Base-by-base conservation (phyloP, 805 yeast species). In the Myxozyma sirexii region DNA sequence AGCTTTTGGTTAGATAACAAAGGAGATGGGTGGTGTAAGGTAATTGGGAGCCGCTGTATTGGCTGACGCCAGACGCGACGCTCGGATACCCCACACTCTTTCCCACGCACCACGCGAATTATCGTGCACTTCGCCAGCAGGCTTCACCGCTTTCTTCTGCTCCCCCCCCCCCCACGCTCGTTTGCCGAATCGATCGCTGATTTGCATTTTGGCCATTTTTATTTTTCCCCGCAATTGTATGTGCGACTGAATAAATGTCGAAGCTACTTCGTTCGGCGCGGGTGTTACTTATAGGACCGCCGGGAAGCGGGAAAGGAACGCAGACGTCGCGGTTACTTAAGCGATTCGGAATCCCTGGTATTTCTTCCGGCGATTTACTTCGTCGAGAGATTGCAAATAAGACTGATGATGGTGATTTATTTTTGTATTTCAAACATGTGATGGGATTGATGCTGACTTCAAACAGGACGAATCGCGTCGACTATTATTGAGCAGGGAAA, bases 301-400 rank as follows among this genome's bases (percentile, higher is more conserved):
- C 98, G 0, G 98, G 98, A 0, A 81, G 97, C 0, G 98, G 98
- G 0, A 92, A 92, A 71, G 97, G 97, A 1, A 92, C 98, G 0
- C 88, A 87, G 66, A 87, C 97, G 0, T 75, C 87, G 1, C 79
- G 85, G 60, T 76, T 92, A 3, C 71, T 86, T 59, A 80, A 81
- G 53, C 73, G 76, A 42, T 79, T 87, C 1, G 67, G 70, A 3
- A 72, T 92, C 23, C 71, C 78, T 13, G 76, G 93, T 0, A 74
- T 93, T 7, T 85, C 96, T 0, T 86, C 96, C 0, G 98, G 98
- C 1, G 97, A 92, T 73, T 75, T 90, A 4, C 75, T 92, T 45
- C 80, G 98, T 63, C 74, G 75, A 39, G 87, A 91, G 68, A 87
- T 91, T 35, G 75, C 82, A 12, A 69, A 72, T 4, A 73, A 78